Conservation (phyloP, 1,284 basidiomycete species). For the Salmacisia buchloeana region DNA sequence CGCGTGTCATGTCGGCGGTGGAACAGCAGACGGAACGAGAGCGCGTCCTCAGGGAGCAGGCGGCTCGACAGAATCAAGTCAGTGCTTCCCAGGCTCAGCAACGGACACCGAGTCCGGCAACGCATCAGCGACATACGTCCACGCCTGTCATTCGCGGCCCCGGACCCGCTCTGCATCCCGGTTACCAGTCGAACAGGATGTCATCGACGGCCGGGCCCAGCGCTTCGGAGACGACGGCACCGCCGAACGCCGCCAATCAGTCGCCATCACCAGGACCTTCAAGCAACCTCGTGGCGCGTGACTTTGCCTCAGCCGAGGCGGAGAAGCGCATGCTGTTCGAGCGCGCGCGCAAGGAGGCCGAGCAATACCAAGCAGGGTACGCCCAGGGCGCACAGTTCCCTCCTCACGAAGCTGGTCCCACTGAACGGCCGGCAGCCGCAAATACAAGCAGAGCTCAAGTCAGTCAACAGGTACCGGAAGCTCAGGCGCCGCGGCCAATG, state of each 20-base stretch:
- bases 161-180: not conserved
- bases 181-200: no score
- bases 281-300: no score
- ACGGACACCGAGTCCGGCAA: no score
- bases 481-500: conserved; percentile 10
- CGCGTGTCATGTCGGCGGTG: no score
- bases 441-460: not conserved
- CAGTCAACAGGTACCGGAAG: not conserved
- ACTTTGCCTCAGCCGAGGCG: conserved; percentile 6
- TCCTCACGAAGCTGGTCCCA: not conserved
- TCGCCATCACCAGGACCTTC: not conserved
- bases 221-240: no score
- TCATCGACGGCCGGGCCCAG: no score
- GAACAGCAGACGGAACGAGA: not conserved
- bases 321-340: conserved; percentile 41
- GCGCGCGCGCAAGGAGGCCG: conserved; percentile 36
- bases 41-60: not conserved
- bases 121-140: not conserved
- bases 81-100: no score
- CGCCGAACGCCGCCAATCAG: not conserved
- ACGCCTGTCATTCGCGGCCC: conserved; percentile 2
- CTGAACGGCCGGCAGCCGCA: not conserved
- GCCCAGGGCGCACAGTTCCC: conserved; percentile 25
- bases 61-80: not conserved
- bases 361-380: conserved; percentile 28